Evolutionary conservation across 371 early-diverging fungal species (phyloP).

Genomic region (Coemansia sp.): DNA sequence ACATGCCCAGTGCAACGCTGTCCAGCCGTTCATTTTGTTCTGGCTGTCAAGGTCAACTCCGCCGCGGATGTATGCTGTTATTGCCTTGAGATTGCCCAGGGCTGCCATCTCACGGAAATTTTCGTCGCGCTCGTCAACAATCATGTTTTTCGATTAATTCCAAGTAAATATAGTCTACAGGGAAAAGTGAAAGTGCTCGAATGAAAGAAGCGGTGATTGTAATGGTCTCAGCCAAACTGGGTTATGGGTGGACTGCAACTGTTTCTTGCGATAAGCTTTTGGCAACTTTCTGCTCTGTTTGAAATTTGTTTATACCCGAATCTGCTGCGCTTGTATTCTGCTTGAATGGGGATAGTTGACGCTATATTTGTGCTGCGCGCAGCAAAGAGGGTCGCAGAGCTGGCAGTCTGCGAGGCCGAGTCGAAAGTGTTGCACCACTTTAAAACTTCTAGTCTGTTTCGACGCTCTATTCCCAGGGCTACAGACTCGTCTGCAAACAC

Average conservation of each 20-base stretch:
- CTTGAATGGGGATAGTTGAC: conserved; percentile 36
- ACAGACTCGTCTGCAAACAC: background rate
- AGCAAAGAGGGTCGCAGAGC: conserved; percentile 25
- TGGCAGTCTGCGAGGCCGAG: conserved; percentile 29
- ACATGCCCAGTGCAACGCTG: conserved; percentile 83
- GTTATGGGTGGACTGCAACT: conserved; percentile 2
- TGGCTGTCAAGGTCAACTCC: conserved; percentile 65
- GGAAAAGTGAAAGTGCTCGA: no score
- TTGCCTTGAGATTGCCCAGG: conserved; percentile 71
- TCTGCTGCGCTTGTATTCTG: background rate
- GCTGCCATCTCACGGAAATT: conserved; percentile 70
- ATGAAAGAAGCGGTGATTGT: no score
- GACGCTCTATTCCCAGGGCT: background rate
- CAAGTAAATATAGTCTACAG: background rate
- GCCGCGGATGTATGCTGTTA: conserved; percentile 60
- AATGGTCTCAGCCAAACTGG: no score
- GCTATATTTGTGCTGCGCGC: conserved; percentile 35
- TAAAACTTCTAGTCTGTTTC: conserved; percentile 35
- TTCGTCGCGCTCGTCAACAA: conserved; percentile 60
- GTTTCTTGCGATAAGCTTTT: background rate
- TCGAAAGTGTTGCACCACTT: conserved; percentile 11
- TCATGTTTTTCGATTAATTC: conserved; percentile 23
- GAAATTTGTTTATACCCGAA: background rate
- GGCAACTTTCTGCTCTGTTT: background rate
- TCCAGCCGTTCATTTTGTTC: conserved; percentile 74